A percentile compares a stretch with the other conserved stretches of the same genome.
These are phyloP conservation scores for Metschnikowia borealis DNA, from an alignment of 805 yeast species.

Conservation along the genomic window DNA sequence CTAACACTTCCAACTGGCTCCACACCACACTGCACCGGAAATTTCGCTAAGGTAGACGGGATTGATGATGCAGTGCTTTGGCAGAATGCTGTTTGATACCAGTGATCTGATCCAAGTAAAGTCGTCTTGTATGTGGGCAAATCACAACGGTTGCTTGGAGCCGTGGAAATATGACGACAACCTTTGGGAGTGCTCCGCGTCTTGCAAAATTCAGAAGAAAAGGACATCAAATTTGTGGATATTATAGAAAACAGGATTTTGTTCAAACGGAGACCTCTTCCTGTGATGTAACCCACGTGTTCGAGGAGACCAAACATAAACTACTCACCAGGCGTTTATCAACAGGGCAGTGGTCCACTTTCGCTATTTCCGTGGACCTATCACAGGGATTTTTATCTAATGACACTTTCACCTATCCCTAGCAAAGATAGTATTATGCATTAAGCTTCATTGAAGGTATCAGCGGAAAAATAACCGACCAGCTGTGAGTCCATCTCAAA, in stretches of 20 bases:
- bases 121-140: constrained; percentile 64
- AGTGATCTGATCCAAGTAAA: constrained; percentile 27
- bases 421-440: too few relatives aligned
- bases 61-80: constrained; percentile 48
- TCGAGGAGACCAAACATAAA: too few relatives aligned
- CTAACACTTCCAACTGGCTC: too few relatives aligned
- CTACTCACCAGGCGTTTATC: background rate
- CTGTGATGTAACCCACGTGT: constrained; percentile 53
- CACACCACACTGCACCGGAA: constrained; percentile 4
- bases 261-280: constrained; percentile 68
- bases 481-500: too few relatives aligned
- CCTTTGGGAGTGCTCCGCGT: constrained; percentile 64
- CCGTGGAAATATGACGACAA: constrained; percentile 51
- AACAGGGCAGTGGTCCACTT: background rate
- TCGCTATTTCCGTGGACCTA: too few relatives aligned
- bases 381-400: too few relatives aligned
- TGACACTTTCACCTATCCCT: too few relatives aligned
- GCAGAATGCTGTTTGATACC: constrained; percentile 44
- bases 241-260: constrained; percentile 55
- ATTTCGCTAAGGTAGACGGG: constrained; percentile 33
- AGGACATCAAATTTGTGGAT: constrained; percentile 51
- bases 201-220: constrained; percentile 22
- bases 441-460: too few relatives aligned
- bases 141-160: constrained; percentile 66
- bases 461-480: too few relatives aligned